These are phyloP conservation scores for Solanum hybrid DNA, from an alignment of 305 asterid species.

Conservation along the genomic window DNA sequence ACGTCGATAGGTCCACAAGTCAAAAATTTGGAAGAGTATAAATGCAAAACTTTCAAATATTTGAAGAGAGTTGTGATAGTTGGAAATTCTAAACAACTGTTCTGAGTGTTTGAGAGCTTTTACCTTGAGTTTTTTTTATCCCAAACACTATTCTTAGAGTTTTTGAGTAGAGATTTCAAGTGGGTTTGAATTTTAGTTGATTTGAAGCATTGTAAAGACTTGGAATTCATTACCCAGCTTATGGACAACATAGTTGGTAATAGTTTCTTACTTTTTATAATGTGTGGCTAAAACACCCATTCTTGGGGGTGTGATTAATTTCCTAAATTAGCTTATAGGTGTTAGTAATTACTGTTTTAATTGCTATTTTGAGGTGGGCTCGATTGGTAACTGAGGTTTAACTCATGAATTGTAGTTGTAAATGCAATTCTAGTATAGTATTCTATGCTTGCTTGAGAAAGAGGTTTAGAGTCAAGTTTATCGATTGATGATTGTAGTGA, in stretches of 20 bases:
- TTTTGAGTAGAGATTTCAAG: background rate
- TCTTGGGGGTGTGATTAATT: background rate
- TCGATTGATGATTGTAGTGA: background rate
- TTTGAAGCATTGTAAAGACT: background rate
- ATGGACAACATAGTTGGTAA: background rate
- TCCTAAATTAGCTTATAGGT: background rate
- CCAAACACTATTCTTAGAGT: background rate
- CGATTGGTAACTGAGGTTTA: background rate
- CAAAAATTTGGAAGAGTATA: background rate
- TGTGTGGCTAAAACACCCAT: too few species aligned
- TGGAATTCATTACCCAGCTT: background rate
- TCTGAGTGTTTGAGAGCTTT: background rate
- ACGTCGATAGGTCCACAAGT: background rate
- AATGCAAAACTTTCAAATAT: too few species aligned
- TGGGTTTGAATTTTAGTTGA: background rate
- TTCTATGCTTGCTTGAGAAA: background rate
- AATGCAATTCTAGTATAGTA: background rate
- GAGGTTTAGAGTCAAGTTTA: background rate
- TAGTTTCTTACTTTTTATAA: background rate
- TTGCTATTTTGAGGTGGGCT: background rate
- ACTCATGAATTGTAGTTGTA: background rate
- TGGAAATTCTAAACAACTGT: background rate
- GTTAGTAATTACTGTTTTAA: background rate
- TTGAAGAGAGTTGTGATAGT: background rate
- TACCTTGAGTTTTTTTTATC: background rate